A percentile compares a stretch with the other conserved stretches of the same genome.
phyloP scores from a whole-genome alignment of 202 grass and related monocot species.

The Zizania palustris region DNA sequence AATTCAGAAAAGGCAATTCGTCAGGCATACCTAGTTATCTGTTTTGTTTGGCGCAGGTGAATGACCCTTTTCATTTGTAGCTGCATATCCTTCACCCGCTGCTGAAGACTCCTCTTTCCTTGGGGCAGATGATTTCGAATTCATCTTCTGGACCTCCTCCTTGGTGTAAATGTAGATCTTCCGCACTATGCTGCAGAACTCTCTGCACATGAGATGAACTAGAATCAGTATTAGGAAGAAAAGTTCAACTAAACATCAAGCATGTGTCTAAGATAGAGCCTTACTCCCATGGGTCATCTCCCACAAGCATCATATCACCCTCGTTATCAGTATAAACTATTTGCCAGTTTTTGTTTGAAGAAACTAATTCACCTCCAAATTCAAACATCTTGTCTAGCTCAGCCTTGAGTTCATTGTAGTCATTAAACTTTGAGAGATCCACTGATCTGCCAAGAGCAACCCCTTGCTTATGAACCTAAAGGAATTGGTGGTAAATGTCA shows the following conservation, averaged over 20 bases:
- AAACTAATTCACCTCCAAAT: constrained; percentile 67
- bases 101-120: constrained; percentile 49
- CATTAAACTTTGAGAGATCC: constrained; percentile 80
- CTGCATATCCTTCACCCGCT: constrained; percentile 39
- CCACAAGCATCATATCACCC: constrained; percentile 99
- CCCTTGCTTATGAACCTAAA: constrained; percentile 91
- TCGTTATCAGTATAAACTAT: constrained; percentile 93
- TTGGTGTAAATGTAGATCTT: constrained; percentile 95
- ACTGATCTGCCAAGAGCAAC: constrained; percentile 86
- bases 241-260: background rate
- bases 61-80: constrained; percentile 38
- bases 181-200: constrained; percentile 84
- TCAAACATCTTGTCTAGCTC: constrained; percentile 97
- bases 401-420: constrained; percentile 65
- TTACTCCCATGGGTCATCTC: constrained; percentile 98
- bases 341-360: constrained; percentile 72
- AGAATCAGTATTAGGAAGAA: constrained; percentile 3
- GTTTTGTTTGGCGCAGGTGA: constrained; percentile 10
- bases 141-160: constrained; percentile 97
- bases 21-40: constrained; percentile 46
- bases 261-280: constrained; percentile 15
- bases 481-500: background rate
- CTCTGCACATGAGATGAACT: constrained; percentile 49
- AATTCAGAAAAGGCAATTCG: background rate
- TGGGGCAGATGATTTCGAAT: constrained; percentile 55